These are phyloP conservation scores for Apiotrichum sp. DNA, from an alignment of 1,284 basidiomycete species.

Conservation along the genomic window DNA sequence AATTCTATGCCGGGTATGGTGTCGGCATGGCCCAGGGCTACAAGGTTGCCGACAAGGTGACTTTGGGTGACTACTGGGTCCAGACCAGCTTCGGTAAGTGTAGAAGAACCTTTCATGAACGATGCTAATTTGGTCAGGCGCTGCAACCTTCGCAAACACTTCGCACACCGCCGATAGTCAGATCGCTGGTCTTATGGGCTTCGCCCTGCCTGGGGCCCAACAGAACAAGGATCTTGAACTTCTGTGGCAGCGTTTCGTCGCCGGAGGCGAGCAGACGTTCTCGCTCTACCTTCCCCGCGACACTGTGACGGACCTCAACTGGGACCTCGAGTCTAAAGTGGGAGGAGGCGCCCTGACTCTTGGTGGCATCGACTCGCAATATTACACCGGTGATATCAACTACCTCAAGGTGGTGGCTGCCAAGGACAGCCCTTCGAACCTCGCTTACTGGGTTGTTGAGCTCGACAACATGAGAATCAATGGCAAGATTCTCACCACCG, in stretches of 20 bases:
- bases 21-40: slow-evolving; percentile 1
- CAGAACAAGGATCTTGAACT: not conserved
- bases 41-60: not conserved
- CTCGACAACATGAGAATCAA: not conserved
- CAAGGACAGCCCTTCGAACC: not conserved
- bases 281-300: not conserved
- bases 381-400: not conserved
- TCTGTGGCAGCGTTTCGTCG: not conserved
- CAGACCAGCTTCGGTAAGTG: slow-evolving; percentile 1
- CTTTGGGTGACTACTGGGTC: not conserved
- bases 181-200: slow-evolving; percentile 1
- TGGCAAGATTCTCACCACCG: not conserved
- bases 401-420: slow-evolving; percentile 45
- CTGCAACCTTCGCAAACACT: not conserved
- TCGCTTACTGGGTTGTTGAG: not conserved
- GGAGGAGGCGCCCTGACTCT: not conserved
- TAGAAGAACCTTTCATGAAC: not conserved
- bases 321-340: not conserved
- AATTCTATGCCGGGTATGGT: slow-evolving; percentile 1
- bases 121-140: not conserved
- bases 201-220: not conserved
- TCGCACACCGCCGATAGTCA: not conserved
- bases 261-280: not conserved
- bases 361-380: not conserved
- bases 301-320: not conserved